Evolutionary conservation across 768 basidiomycete species (phyloP).

Genomic region (Antrodiella citrinella): DNA sequence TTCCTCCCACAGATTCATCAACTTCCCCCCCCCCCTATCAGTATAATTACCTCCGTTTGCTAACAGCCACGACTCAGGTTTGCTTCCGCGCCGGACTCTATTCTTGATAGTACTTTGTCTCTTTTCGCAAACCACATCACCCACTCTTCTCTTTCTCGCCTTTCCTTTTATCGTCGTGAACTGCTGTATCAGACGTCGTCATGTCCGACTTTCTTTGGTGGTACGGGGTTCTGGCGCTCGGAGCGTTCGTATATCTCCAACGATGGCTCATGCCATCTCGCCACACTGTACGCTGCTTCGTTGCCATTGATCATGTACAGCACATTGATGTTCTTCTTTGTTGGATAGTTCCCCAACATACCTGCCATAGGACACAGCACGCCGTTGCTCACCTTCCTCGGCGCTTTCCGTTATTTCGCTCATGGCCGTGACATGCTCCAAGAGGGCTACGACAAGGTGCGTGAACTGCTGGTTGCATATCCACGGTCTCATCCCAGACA

Average conservation of each 20-base stretch:
- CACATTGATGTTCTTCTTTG: background rate
- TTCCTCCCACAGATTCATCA: too few relatives aligned
- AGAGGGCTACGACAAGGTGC: constrained; percentile 25
- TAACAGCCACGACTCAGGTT: too few relatives aligned
- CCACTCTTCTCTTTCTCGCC: background rate
- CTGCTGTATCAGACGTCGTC: too few relatives aligned
- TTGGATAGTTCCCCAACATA: constrained; percentile 18
- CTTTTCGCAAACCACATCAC: background rate
- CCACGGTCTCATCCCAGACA: background rate
- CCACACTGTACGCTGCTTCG: background rate
- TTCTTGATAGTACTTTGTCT: too few relatives aligned
- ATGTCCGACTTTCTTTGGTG: background rate
- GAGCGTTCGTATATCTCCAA: background rate
- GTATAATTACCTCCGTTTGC: too few relatives aligned
- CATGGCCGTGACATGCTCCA: constrained; percentile 19
- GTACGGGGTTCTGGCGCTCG: background rate
- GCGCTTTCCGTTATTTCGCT: constrained; percentile 11
- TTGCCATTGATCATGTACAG: background rate
- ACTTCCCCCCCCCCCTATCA: too few relatives aligned
- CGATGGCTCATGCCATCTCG: background rate
- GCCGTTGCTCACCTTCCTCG: constrained; percentile 22
- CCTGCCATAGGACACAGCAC: constrained; percentile 22
- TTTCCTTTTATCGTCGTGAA: background rate
- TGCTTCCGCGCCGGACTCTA: background rate
- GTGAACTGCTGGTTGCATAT: background rate